Base-by-base conservation (phyloP, 1,284 basidiomycete genomes). In the Rhodotorula sp. region DNA sequence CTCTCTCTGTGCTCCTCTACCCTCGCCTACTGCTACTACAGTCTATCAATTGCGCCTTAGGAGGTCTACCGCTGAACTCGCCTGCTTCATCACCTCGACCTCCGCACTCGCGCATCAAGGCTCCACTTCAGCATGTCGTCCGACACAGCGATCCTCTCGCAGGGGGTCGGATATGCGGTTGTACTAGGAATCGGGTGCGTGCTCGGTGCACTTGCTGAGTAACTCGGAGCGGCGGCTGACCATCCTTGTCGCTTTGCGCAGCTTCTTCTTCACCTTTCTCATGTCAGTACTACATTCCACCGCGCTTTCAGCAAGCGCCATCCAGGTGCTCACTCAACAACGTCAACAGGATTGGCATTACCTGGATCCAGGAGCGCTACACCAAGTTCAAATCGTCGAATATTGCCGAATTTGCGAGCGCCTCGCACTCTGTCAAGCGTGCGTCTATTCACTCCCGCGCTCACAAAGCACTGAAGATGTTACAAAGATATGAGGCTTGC, bases 321-420 rank as follows among this genome's bases (percentile, higher is more conserved):
- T 5, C 5, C 34, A 34, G 34, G 5, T 34, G 34, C 34, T 34
- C 3, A 34, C 34, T 3, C 34, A 5, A 34, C 34, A 34, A 34
- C 34, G 34, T 5, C 34, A 34, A 34, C 34, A 34, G 34, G 34
- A 76, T 91, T 44, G 77, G 83, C 64, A 78, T 91, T 73, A 90
- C 90, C 3, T 87, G 86, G 52, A 80, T 91, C 56, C 90, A 91
- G 81, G 81, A 87, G 49, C 86, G 90, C 53, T 91, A 91, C 77
- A 91, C 90, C 34, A 34, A 34, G 19, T 76, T 79, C 74, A 80
- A 81, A 61, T 70, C 78, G 12, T 79, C 81, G 10, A 84, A 83
- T 1, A 85, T 87, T 0, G 86, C 88, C 71, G 92, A 95, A 80
- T 94, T 93, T 81, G 91, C 88, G 74, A 90, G 88, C 66, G 92